Evolutionary conservation across 140 eudicot species (phyloP), one percentile per base, ranked within the genome.

Genomic region (Flaveria floridana): DNA sequence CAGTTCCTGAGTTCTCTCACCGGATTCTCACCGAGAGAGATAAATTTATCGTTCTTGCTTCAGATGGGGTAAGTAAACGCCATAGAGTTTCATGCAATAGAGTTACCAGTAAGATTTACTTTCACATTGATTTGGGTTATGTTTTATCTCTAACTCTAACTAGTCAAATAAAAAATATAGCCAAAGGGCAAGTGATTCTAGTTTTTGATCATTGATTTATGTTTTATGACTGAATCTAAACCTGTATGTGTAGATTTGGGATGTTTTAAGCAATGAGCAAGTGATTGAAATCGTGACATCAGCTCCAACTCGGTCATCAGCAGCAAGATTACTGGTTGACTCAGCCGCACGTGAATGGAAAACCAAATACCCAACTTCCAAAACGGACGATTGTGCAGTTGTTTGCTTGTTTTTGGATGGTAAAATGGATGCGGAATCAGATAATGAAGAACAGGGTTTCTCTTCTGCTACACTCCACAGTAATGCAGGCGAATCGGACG

Each of bases 381-480:
- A 83, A 79, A 90, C 84, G 90, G 97, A 90, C 59, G 97, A 90
- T 28, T 90, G 97, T 74, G 95, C 97, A 13, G 97, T 88, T 2
- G 95, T 90, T 16, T 90, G 95, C 84, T 71, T 90, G 70, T 90
- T 90, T 46, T 65, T 90, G 74, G 99, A 94, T 23, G 90, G 97
- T 39, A 94, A 90, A 65, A 88, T 90, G 97, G 99, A 90, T 46
- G 57, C 86, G 0, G 99, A 94, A 85, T 94, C 99, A 0, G 99
- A 94, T 73, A 82, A 79, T 16, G 97, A 94, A 48, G 98, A 93
- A 53, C 93, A 80, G 46, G 81, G 92, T 21, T 88, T 86, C 81
- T 93, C 97, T 7, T 94, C 99, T 2, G 96, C 93, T 12, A 88
- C 98, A 34, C 78, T 86, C 34, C 97, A 89, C 56, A 87, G 97